Conservation (phyloP, 2,329 filamentous ascomycete species). For the Colletotrichum sp. region DNA sequence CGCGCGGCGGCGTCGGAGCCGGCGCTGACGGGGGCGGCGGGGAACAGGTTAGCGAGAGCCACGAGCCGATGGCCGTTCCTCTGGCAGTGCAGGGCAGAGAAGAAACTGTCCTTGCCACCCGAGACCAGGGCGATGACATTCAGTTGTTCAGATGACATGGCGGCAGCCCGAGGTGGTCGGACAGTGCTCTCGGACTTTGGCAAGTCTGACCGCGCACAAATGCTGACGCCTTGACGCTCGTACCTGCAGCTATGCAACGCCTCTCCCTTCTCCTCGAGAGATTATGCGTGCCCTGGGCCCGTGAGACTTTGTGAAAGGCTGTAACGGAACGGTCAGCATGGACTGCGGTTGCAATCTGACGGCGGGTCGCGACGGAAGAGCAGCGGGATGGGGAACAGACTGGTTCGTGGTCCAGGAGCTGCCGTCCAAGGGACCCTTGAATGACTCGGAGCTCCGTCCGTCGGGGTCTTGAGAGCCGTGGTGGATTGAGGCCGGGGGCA, state of each 20-base stretch:
- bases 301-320: not conserved
- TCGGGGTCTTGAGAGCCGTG: not conserved
- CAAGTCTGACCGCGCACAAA: not conserved
- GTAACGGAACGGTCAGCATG: not conserved
- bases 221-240: not conserved
- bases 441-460: conserved; percentile 7
- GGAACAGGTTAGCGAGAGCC: conserved; percentile 88
- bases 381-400: conserved; percentile 2
- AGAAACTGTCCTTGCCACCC: conserved; percentile 97
- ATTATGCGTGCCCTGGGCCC: not conserved
- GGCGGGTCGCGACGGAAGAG: not conserved
- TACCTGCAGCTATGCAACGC: not conserved
- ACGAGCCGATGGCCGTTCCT: conserved; percentile 85
- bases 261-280: not conserved
- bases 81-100: conserved; percentile 87
- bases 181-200: not conserved
- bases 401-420: not conserved
- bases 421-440: conserved; percentile 6
- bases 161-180: not conserved
- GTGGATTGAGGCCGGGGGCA: not conserved
- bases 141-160: conserved; percentile 52
- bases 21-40: conserved; percentile 35
- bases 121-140: conserved; percentile 93
- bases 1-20: conserved; percentile 3
- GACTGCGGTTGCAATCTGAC: not conserved